Conservation (phyloP, 2,329 filamentous ascomycete genomes). For the Monilinia laxa region DNA sequence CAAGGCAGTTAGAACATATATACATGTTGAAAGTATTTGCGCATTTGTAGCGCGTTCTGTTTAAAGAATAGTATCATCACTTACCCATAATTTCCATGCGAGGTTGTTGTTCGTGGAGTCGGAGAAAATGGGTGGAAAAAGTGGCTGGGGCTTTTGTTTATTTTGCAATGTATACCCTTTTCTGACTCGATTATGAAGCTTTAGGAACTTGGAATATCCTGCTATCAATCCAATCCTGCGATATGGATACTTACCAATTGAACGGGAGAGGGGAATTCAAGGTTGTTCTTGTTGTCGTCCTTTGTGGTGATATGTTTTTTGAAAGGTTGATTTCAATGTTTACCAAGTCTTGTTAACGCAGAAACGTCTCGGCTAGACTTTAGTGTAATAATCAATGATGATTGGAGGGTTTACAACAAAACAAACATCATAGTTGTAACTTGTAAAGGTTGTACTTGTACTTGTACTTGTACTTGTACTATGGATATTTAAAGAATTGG, state of each 20-base stretch:
- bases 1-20: conserved; percentile 28
- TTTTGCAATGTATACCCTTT: conserved; percentile 20
- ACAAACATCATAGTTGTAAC: too few species aligned
- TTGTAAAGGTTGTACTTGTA: too few species aligned
- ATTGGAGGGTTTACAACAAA: conserved; percentile 3
- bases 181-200: background rate
- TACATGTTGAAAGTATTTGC: conserved; percentile 8
- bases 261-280: background rate
- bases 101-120: conserved; percentile 21
- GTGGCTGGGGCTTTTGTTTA: conserved; percentile 36
- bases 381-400: conserved; percentile 5
- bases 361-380: conserved; percentile 8
- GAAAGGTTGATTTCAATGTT: conserved; percentile 24
- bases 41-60: conserved; percentile 18
- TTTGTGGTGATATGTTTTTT: conserved; percentile 23
- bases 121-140: conserved; percentile 19
- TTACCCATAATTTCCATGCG: conserved; percentile 35
- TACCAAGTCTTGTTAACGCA: conserved; percentile 24
- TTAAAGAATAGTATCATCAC: conserved; percentile 22
- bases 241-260: conserved; percentile 14
- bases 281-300: conserved; percentile 15
- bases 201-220: background rate
- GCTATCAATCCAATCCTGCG: conserved; percentile 7
- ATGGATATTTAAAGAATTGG: too few species aligned
- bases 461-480: too few species aligned